Conservation (phyloP, 352 stramenopile species). For the Phytopythium aichiense region DNA sequence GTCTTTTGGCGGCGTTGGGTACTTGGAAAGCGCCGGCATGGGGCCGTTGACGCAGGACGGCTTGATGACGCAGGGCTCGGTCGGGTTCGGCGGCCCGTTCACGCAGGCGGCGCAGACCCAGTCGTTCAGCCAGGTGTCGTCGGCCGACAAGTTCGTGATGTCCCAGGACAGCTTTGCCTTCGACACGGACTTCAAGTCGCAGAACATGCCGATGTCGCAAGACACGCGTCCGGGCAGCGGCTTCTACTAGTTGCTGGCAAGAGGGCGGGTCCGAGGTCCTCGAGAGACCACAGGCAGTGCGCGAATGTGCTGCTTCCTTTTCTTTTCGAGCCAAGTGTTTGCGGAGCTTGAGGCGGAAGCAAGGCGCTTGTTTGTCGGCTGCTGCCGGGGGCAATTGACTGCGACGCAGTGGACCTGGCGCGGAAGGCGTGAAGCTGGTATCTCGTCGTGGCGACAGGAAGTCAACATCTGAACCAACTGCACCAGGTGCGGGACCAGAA, state of each 20-base stretch:
- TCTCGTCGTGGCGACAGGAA: neutral
- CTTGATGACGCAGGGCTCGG: constrained; percentile 56
- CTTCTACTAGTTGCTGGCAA: constrained; percentile 55
- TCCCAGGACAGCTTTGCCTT: constrained; percentile 79
- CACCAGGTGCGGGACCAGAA: neutral
- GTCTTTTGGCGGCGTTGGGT: constrained; percentile 24
- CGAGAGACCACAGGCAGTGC: neutral
- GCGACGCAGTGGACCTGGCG: neutral
- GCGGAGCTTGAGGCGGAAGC: neutral
- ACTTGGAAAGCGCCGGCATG: constrained; percentile 29
- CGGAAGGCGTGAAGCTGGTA: neutral
- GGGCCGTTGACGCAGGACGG: constrained; percentile 76
- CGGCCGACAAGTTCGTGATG: constrained; percentile 75
- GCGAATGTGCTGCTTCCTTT: neutral
- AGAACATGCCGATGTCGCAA: constrained; percentile 81
- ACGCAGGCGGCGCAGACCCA: constrained; percentile 78
- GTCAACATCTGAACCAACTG: neutral
- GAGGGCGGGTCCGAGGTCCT: neutral
- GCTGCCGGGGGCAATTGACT: neutral
- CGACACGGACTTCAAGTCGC: constrained; percentile 81
- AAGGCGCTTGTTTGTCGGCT: neutral
- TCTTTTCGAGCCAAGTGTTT: neutral
- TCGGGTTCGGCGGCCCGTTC: constrained; percentile 69
- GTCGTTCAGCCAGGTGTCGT: constrained; percentile 82
- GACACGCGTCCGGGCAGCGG: constrained; percentile 50